phyloP scores from a whole-genome alignment of 2,329 filamentous ascomycete species.

The Coniella lustricola region DNA sequence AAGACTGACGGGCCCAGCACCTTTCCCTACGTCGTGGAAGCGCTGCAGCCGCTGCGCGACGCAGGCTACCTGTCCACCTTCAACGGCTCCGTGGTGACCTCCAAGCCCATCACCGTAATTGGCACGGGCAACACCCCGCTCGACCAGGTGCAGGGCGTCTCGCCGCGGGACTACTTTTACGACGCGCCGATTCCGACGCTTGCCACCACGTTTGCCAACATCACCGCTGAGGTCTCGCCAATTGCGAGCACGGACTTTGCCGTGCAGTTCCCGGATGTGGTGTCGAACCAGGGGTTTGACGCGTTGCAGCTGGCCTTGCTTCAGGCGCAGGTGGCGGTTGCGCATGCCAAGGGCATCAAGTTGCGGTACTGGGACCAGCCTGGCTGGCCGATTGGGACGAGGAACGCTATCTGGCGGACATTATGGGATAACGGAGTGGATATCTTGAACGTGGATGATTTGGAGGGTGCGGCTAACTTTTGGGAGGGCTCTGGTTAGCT shows the following conservation, averaged over 20 bases:
- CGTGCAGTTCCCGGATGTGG: conserved; percentile 28
- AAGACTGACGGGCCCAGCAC: conserved; percentile 50
- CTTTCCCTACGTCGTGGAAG: conserved; percentile 41
- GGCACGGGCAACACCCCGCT: conserved; percentile 58
- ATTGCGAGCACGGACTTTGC: conserved; percentile 30
- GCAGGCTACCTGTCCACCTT: conserved; percentile 46
- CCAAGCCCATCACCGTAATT: conserved; percentile 57
- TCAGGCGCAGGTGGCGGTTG: conserved; percentile 42
- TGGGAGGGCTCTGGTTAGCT: conserved; percentile 15
- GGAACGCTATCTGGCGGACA: conserved; percentile 52
- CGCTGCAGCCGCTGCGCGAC: conserved; percentile 50
- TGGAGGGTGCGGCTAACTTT: conserved; percentile 40
- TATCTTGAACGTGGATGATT: conserved; percentile 58
- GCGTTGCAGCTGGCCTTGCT: conserved; percentile 43
- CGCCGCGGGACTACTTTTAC: conserved; percentile 41
- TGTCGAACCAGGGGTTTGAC: conserved; percentile 29
- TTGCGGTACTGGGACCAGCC: conserved; percentile 55
- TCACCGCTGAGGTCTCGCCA: conserved; percentile 21
- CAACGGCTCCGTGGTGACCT: conserved; percentile 39
- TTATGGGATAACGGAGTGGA: conserved; percentile 52
- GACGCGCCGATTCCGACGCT: conserved; percentile 21
- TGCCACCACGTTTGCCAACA: conserved; percentile 17
- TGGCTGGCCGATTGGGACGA: conserved; percentile 48
- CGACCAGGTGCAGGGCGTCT: conserved; percentile 46
- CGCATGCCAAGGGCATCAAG: conserved; percentile 49